Evolutionary conservation across 331 rosid species (phyloP).

Genomic region (Acacia pycnantha): DNA sequence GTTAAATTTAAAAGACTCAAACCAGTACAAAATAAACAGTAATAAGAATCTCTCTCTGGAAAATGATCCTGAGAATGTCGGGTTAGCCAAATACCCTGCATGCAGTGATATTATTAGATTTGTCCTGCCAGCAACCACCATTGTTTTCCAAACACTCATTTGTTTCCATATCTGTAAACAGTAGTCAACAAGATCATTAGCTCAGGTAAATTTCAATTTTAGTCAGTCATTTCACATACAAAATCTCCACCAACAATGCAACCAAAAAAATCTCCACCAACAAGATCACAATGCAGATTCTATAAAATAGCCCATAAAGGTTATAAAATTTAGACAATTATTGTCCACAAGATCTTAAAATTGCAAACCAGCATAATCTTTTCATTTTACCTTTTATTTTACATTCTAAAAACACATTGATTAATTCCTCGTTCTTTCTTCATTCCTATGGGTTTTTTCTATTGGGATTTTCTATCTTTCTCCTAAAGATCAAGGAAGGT

Average conservation of each 20-base stretch:
- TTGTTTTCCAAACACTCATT: conserved; percentile 83
- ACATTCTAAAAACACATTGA: not conserved
- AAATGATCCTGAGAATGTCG: not conserved
- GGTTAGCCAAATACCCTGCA: conserved; percentile 71
- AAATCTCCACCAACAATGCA: not conserved
- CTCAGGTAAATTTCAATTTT: too few relatives aligned
- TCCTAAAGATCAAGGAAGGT: not conserved
- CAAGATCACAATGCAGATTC: too few relatives aligned
- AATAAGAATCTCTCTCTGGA: not conserved
- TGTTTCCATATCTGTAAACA: conserved; percentile 73
- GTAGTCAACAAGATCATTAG: not conserved
- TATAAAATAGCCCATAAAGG: not conserved
- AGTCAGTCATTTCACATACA: not conserved
- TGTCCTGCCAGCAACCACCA: conserved; percentile 97
- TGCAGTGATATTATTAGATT: conserved; percentile 71
- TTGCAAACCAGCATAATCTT: not conserved
- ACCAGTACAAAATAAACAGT: not conserved
- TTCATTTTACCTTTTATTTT: not conserved
- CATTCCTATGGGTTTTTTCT: not conserved
- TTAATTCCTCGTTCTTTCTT: not conserved
- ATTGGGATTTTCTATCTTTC: not conserved
- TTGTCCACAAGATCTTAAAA: not conserved
- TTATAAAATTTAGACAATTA: not conserved
- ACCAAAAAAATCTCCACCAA: too few relatives aligned
- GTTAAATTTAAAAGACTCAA: conserved; percentile 16